phyloP scores from a whole-genome alignment of 2,329 filamentous ascomycete genomes.

The Trichoderma koningiopsis region DNA sequence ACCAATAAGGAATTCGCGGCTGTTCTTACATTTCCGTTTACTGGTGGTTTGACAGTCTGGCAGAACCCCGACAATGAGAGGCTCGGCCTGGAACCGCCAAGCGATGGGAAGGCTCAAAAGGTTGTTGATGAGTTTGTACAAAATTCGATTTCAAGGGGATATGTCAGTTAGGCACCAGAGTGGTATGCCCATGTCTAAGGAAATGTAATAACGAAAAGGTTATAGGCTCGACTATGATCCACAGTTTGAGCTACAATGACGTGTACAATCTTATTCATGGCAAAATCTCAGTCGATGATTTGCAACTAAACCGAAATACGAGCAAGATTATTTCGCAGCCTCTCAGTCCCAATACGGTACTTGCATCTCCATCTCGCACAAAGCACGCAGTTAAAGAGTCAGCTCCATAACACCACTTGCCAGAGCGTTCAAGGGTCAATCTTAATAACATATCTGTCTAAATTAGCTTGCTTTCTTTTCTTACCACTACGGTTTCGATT shows the following conservation, averaged over 20 bases:
- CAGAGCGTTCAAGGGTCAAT: neutral
- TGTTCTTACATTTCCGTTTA: constrained; percentile 8
- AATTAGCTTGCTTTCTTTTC: neutral
- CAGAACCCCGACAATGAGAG: constrained; percentile 6
- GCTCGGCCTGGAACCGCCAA: neutral
- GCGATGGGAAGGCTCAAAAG: neutral
- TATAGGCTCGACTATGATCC: neutral
- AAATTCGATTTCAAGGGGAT: neutral
- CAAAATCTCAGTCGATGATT: neutral
- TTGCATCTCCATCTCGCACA: neutral
- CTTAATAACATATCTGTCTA: neutral
- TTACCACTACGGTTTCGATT: neutral
- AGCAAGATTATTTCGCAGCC: neutral
- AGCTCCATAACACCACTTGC: neutral
- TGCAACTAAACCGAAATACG: neutral
- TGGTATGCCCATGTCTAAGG: neutral
- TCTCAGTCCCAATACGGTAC: neutral
- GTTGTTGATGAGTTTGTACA: constrained; percentile 1
- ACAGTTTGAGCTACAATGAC: neutral
- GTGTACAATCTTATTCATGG: neutral
- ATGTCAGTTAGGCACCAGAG: neutral
- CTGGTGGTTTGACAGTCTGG: constrained; percentile 4
- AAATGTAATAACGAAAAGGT: neutral
- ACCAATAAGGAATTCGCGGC: neutral
- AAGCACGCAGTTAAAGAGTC: neutral